Base-by-base conservation (phyloP, 768 basidiomycete species). In the Lactarius tabidus region DNA sequence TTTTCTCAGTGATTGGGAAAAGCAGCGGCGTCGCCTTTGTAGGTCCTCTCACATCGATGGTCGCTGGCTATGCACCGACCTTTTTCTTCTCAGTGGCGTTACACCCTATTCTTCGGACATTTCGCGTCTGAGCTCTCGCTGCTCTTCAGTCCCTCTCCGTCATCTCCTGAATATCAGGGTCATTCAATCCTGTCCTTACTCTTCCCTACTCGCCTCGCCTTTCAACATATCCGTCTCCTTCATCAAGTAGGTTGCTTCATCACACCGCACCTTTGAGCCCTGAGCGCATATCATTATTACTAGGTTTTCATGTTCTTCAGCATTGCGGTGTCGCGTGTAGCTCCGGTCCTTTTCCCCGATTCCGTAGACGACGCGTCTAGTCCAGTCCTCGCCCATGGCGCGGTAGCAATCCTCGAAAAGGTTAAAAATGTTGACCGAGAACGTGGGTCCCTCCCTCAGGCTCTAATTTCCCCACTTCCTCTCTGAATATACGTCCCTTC, bases 141-240 rank as follows among this genome's bases (percentile, higher is more conserved):
- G 62, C 78, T 91, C 53, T 78, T 93, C 59, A 79, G 83, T 0
- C 85, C 87, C 0, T 81, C 84, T 26, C 79, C 81, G 0, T 70
- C 78, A n/a, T 54, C 77, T 0, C 56, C 70, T 14, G 28, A 65
- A 73, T 48, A 60, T 63, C 64, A 69, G 67, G 59, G 71, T 69
- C 64, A 71, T 70, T 53, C 71, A 74, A 60, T 62, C 77, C 68
- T 72, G 73, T 72, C 60, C 72, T 28, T 51, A 73, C 68, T 31
- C 39, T 85, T 90, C 75, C 91, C 90, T 0, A 76, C 78, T 7
- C 83, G 90, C 15, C 83, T 89, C 1, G 81, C 84, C 1, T 89
- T 87, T 73, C 91, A 95, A 71, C 89, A 94, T 74, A 81, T 91
- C 65, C 76, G 83, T 41, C 84, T 93, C 74, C 78, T 94, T 43